Base-by-base conservation (phyloP, 495 filamentous ascomycete genomes). In the Trichocladium antarcticum region DNA sequence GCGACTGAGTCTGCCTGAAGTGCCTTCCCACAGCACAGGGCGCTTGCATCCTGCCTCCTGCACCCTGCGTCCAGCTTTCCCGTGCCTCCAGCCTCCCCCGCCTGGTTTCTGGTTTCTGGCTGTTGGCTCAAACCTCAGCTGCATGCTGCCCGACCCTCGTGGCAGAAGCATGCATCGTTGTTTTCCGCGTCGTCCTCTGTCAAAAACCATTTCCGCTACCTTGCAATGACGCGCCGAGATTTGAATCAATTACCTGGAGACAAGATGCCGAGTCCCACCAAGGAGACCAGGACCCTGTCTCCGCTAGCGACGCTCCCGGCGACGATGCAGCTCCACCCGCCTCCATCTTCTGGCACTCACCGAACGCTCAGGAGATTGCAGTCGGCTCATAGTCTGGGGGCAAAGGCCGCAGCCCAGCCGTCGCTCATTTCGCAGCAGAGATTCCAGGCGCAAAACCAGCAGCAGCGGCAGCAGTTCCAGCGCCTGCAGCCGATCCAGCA, bases 371-470 rank as follows among this genome's bases (percentile, higher is more conserved):
- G 76, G 50, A 72, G 74, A 51, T 69, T 79, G 14, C 74, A 78
- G 53, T 78, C 75, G 10, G 75, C 76, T 17, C 75, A 78, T 52
- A 72, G 68, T 47, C 65, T 79, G 31, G 75, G 75, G 17, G 66
- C 69, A 45, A 63, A 63, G 49, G 56, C 57, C 39, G 44, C 64
- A 0, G 59, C 45, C 50, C 68, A 65, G 45, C 64, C 66, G 29
- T 72, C 74, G 14, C 61, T 76, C 20, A 74, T 76, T 51, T 74
- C 78, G 11, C 74, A 78, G 55, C 79, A 80, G 54, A 58, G 58
- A 58, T 59, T 55, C 50, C 68, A 56, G 47, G 58, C 60, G 42
- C 61, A 61, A 42, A 55, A 57, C 12, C 57, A 53, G 38, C 56
- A 57, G 5, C 54, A 42, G 27, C 49, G 42, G 47, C 67, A 56